These are phyloP conservation scores for Ustilaginoidea virens DNA, from an alignment of 2,329 filamentous ascomycete species.

Conservation along the genomic window DNA sequence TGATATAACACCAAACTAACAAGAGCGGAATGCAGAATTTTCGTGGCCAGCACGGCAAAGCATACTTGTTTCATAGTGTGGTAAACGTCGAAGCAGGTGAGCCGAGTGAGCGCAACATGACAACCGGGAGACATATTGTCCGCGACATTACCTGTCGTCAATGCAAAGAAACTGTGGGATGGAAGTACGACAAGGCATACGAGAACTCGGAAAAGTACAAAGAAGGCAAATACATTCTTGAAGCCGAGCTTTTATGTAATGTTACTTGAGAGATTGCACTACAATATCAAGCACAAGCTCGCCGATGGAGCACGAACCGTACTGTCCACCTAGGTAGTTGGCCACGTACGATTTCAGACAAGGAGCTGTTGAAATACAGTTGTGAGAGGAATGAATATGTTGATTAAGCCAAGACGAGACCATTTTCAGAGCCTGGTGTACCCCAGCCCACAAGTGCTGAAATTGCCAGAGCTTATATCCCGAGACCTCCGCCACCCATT, in stretches of 20 bases:
- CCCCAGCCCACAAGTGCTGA: no score
- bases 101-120: constrained; percentile 93
- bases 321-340: no score
- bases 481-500: no score
- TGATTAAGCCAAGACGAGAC: no score
- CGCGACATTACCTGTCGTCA: constrained; percentile 84
- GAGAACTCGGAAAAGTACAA: constrained; percentile 93
- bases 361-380: no score
- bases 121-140: constrained; percentile 85
- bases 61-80: constrained; percentile 86
- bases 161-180: constrained; percentile 85
- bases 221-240: constrained; percentile 94
- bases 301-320: no score
- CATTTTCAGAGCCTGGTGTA: no score
- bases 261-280: constrained; percentile 33
- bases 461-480: no score
- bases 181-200: constrained; percentile 98
- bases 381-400: no score
- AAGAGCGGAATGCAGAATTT: constrained; percentile 53
- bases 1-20: background rate
- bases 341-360: no score
- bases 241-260: constrained; percentile 75
- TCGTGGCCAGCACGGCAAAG: constrained; percentile 94
- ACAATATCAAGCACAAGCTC: no score
- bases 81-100: constrained; percentile 80